These are phyloP conservation scores for Leccinum incarnatum DNA, from an alignment of 768 basidiomycete genomes.

Conservation along the genomic window DNA sequence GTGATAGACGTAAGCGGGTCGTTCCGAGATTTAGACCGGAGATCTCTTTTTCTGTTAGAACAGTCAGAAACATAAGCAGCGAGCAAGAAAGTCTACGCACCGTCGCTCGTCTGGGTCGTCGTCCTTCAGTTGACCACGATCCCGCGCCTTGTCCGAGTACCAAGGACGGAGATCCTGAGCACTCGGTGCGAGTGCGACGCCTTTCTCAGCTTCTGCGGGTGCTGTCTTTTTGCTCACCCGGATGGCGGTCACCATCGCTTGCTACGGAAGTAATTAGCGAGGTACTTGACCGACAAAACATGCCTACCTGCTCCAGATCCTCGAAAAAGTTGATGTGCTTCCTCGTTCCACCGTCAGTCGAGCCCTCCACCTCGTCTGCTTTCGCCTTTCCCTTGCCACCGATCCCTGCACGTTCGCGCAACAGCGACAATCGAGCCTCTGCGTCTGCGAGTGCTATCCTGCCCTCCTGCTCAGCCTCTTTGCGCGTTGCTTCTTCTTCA, in stretches of 20 bases:
- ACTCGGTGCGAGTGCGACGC: too few relatives aligned
- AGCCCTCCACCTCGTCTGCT: slow-evolving; percentile 22
- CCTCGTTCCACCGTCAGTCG: slow-evolving; percentile 26
- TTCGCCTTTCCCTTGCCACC: slow-evolving; percentile 36
- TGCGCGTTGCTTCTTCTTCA: slow-evolving; percentile 72
- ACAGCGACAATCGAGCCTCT: slow-evolving; percentile 69
- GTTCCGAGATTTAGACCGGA: slow-evolving; percentile 56
- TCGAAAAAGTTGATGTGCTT: slow-evolving; percentile 86
- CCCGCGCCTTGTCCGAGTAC: too few relatives aligned
- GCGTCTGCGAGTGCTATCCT: slow-evolving; percentile 75
- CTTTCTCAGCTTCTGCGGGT: too few relatives aligned
- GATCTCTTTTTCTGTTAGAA: slow-evolving; percentile 53
- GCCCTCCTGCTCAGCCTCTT: slow-evolving; percentile 71
- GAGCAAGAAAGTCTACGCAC: too few relatives aligned
- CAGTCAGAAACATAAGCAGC: neutral
- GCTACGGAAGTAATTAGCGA: slow-evolving; percentile 29
- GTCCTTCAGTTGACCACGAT: too few relatives aligned
- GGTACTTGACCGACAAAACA: neutral
- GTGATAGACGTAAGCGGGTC: slow-evolving; percentile 79
- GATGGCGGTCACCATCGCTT: slow-evolving; percentile 43
- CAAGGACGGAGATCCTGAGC: too few relatives aligned
- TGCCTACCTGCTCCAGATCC: slow-evolving; percentile 67
- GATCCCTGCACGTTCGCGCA: slow-evolving; percentile 60
- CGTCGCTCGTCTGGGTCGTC: too few relatives aligned
- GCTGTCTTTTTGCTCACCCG: slow-evolving; percentile 33